Percentiles rank a stretch among this genome's conserved stretches.
Evolutionary conservation across 1,139 yeast species (phyloP).

Genomic region (Zygosaccharomyces sapae): DNA sequence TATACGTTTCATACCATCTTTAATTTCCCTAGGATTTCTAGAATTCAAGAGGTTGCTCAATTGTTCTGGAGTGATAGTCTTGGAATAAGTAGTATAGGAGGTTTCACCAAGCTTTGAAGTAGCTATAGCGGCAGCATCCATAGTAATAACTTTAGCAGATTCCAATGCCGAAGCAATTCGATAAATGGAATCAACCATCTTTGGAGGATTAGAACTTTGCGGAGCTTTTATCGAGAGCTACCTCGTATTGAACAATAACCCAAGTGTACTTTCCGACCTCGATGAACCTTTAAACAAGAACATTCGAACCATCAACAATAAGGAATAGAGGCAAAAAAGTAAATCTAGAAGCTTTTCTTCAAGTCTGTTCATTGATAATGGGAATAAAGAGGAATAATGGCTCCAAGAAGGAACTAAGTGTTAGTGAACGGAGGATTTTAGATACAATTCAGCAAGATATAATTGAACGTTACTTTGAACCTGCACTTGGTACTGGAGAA

Average conservation of each 20-base stretch:
- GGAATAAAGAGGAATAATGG: conserved; percentile 9
- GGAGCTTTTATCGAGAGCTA: background rate
- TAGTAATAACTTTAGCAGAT: conserved; percentile 73
- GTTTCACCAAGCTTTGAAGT: conserved; percentile 61
- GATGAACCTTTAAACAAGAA: conserved; percentile 1
- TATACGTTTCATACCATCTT: conserved; percentile 73
- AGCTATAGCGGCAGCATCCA: conserved; percentile 80
- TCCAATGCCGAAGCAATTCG: conserved; percentile 61
- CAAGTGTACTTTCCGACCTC: conserved; percentile 3
- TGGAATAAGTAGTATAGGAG: conserved; percentile 36
- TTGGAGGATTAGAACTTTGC: background rate
- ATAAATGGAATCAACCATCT: conserved; percentile 51
- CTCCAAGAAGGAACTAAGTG: conserved; percentile 12
- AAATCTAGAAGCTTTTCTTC: background rate
- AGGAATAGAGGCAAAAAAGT: background rate
- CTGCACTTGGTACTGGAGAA: conserved; percentile 13
- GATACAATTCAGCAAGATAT: conserved; percentile 19
- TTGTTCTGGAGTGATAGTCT: conserved; percentile 56
- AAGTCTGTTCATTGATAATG: background rate
- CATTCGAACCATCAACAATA: background rate
- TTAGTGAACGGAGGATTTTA: conserved; percentile 15
- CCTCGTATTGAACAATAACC: background rate
- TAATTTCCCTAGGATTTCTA: conserved; percentile 63
- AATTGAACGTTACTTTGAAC: conserved; percentile 18
- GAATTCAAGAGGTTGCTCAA: conserved; percentile 65